Conservation (phyloP, 176 grass and related monocot genomes). For the Phyllostachys edulis region DNA sequence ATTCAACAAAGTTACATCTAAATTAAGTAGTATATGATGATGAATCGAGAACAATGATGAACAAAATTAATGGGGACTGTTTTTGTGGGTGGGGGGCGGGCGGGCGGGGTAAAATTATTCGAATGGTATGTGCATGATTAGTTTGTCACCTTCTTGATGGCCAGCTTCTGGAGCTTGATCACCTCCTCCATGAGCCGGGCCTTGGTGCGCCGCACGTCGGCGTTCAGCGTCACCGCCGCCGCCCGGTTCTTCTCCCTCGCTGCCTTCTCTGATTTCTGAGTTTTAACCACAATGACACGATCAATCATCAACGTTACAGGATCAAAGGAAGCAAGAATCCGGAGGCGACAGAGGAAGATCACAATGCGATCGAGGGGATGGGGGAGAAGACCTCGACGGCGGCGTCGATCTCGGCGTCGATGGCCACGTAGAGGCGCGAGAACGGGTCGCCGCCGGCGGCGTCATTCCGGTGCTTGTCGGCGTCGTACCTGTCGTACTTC, state of each 20-base stretch:
- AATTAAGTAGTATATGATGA: background rate
- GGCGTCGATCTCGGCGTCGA: slow-evolving; percentile 68
- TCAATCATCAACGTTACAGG: background rate
- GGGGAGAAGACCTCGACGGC: slow-evolving; percentile 44
- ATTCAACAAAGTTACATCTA: too few relatives aligned
- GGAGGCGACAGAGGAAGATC: background rate
- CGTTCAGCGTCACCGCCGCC: slow-evolving; percentile 54
- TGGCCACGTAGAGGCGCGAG: slow-evolving; percentile 63
- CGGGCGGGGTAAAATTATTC: too few relatives aligned
- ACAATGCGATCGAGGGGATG: background rate
- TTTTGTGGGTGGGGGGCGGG: background rate
- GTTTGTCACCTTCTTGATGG: slow-evolving; percentile 56
- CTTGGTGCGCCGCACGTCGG: slow-evolving; percentile 72
- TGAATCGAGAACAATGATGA: background rate
- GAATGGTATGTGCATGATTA: background rate
- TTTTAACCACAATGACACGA: background rate
- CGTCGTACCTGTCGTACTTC: slow-evolving; percentile 91
- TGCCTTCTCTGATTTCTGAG: slow-evolving; percentile 71
- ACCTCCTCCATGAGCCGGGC: slow-evolving; percentile 62
- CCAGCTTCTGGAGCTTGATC: slow-evolving; percentile 72
- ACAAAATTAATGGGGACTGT: background rate
- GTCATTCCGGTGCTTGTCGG: slow-evolving; percentile 59
- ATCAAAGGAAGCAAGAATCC: background rate
- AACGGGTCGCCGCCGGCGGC: slow-evolving; percentile 64
- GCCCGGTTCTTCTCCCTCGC: slow-evolving; percentile 68